A percentile compares a stretch with the other conserved stretches of the same genome.
Conservation (phyloP, 2,329 filamentous ascomycete species). For the Podosphaera fusca region DNA sequence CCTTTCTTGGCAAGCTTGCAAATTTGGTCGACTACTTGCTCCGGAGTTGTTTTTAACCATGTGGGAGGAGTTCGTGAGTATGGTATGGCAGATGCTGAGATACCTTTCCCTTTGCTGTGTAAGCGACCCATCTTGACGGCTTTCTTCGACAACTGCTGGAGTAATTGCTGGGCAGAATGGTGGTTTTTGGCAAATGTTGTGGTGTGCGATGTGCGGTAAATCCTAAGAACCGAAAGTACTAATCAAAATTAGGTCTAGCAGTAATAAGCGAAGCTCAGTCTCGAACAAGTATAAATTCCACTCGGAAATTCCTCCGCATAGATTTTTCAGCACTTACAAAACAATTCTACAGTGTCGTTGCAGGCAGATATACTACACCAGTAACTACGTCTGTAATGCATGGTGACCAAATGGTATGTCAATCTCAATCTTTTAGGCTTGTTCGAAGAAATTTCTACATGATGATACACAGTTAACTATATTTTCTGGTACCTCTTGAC, state of each 20-base stretch:
- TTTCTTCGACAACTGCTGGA: background rate
- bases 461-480: slow-evolving; percentile 49
- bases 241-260: background rate
- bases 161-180: background rate
- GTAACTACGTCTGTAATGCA: too few species aligned
- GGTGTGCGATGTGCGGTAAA: background rate
- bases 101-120: slow-evolving; percentile 99
- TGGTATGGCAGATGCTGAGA: slow-evolving; percentile 82
- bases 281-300: too few species aligned
- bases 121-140: slow-evolving; percentile 57
- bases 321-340: too few species aligned
- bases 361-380: too few species aligned
- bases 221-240: background rate
- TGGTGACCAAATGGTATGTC: too few species aligned
- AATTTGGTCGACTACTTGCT: slow-evolving; percentile 98
- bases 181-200: background rate
- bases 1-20: slow-evolving; percentile 98
- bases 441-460: slow-evolving; percentile 18
- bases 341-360: too few species aligned
- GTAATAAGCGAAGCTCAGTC: too few species aligned
- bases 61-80: slow-evolving; percentile 84
- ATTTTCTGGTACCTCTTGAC: slow-evolving; percentile 94
- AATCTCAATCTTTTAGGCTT: background rate
- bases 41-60: slow-evolving; percentile 97
- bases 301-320: too few species aligned